Evolutionary conservation across 73 alveolate genomes (phyloP).

Genomic region (Paramecium sonneborni): DNA sequence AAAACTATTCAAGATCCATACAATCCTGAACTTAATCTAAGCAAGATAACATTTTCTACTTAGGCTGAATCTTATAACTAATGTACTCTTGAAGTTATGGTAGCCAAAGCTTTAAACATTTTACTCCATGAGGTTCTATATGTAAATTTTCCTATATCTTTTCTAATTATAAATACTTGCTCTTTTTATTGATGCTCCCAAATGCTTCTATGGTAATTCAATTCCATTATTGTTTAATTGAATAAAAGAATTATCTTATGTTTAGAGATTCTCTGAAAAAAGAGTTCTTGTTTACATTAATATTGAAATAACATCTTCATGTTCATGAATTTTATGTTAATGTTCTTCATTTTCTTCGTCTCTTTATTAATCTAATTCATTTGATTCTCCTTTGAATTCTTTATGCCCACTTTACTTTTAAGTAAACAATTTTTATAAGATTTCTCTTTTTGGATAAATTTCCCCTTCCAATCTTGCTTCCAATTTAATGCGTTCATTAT

Average conservation of each 20-base stretch:
- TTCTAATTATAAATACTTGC: neutral
- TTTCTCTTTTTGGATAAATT: constrained; percentile 39
- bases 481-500: neutral
- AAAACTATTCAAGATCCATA: neutral
- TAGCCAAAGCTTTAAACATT: constrained; percentile 40
- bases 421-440: neutral
- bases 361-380: constrained; percentile 10
- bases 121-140: constrained; percentile 46
- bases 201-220: constrained; percentile 22
- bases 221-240: neutral
- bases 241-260: neutral
- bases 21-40: constrained; percentile 40
- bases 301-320: constrained; percentile 34
- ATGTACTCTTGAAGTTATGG: constrained; percentile 14
- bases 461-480: constrained; percentile 59
- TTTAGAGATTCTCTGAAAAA: constrained; percentile 9
- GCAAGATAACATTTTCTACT: neutral
- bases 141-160: neutral
- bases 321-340: constrained; percentile 23
- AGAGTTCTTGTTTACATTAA: neutral
- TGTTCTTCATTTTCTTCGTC: neutral
- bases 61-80: neutral
- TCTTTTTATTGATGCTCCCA: neutral
- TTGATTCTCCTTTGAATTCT: neutral
- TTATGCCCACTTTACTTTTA: neutral